Base-by-base conservation (phyloP, 2,329 filamentous ascomycete species). In the Bipolaris oryzae region DNA sequence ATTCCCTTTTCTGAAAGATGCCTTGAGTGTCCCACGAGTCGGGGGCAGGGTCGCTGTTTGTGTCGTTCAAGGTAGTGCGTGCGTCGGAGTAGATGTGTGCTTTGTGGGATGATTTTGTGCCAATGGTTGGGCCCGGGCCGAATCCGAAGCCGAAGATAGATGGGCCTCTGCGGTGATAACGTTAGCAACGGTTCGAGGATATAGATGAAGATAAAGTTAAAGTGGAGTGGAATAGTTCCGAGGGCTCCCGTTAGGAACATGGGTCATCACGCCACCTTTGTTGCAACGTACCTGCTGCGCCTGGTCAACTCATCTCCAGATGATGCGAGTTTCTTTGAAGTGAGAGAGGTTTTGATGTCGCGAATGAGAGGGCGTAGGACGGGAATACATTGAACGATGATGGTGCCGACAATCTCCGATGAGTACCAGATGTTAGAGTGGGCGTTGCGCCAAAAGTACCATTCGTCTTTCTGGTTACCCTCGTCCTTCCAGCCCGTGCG, bases 301-400 rank as follows among this genome's bases (percentile, higher is more conserved):
- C 53, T 57, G 16, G 39, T 50, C 16, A 62, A 60, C 33, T 50
- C 53, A 10, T 55, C 43, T 25, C 37, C 45, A 28, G 55, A 52
- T 2, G 69, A 72, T 3, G 61, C 58, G 44, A 76, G 33, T 53
- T 66, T 70, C 43, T 66, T 74, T 3, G 74, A 78, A 2, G 74
- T 75, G 25, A 80, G 54, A 0, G 76, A 75, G 1, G 74, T 75
- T 54, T 76, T 73, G 7, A 79, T 68, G 31, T 80, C 77, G 41
- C 76, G 74, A 38, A 84, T 59, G 18, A 84, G 76, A 0, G 81
- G 80, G 9, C 82, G 78, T 7, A 84, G 64, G 15, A 84, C 78
- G 2, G 82, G 82, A 2, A 84, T 79, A 57, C 80, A 84, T 61
- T 84, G 82, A 3, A 84, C 82, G 41, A 84, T 83, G 60, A 84